Conservation (phyloP, 2,329 filamentous ascomycete species). For the Aspergillus pseudoviridinutans region DNA sequence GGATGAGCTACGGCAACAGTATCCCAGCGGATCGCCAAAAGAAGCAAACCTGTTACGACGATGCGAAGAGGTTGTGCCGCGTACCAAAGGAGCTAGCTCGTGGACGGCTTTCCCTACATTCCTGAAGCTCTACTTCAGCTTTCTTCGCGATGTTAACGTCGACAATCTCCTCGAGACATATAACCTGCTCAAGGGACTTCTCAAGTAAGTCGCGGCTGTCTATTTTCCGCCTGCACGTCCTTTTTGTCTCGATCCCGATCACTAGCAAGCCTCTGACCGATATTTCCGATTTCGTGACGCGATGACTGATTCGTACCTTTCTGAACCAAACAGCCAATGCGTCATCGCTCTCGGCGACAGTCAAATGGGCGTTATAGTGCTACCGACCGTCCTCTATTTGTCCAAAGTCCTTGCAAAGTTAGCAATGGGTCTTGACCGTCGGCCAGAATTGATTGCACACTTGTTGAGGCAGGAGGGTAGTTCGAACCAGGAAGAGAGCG, state of each 20-base stretch:
- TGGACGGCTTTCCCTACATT: conserved; percentile 79
- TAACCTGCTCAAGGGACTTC: conserved; percentile 65
- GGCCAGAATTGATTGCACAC: conserved; percentile 69
- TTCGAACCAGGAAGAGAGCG: conserved; percentile 55
- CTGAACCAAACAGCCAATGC: conserved; percentile 58
- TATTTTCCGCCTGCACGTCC: background rate
- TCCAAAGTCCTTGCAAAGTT: conserved; percentile 76
- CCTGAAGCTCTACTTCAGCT: conserved; percentile 74
- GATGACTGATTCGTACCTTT: conserved; percentile 3
- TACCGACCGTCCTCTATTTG: conserved; percentile 78
- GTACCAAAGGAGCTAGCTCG: conserved; percentile 60
- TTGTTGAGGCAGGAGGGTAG: conserved; percentile 45
- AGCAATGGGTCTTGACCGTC: conserved; percentile 77
- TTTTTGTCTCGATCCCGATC: background rate
- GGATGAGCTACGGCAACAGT: conserved; percentile 60
- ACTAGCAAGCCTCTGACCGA: background rate
- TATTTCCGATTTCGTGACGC: background rate
- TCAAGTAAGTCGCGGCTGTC: conserved; percentile 57
- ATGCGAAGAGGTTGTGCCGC: conserved; percentile 61
- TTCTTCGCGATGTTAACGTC: conserved; percentile 75
- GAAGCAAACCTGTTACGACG: conserved; percentile 55
- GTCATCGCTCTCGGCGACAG: conserved; percentile 77
- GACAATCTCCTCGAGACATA: conserved; percentile 72
- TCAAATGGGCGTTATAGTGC: conserved; percentile 73
- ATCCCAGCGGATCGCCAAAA: conserved; percentile 46